Evolutionary conservation across 345 rosid species (phyloP).

Genomic region (Eucalyptus guilfoylei): DNA sequence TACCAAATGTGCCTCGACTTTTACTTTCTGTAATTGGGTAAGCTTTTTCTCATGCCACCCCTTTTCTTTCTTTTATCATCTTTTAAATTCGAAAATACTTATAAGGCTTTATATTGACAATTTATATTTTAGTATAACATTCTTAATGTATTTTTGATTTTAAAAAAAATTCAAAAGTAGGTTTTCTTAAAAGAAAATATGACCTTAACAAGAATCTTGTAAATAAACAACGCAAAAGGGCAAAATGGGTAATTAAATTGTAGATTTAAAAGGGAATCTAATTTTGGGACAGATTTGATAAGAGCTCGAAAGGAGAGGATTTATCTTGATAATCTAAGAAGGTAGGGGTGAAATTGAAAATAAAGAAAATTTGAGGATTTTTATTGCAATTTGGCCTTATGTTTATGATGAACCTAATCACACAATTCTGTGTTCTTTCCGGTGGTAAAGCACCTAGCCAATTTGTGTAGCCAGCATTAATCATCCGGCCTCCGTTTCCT

Average conservation of each 20-base stretch:
- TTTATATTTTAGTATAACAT: background rate
- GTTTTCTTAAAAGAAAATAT: background rate
- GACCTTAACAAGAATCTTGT: background rate
- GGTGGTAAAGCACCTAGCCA: background rate
- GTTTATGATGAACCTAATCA: background rate
- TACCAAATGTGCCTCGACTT: background rate
- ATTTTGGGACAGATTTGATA: background rate
- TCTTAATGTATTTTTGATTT: background rate
- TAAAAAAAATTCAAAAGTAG: background rate
- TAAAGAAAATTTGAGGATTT: background rate
- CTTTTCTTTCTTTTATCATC: background rate
- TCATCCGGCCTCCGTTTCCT: background rate
- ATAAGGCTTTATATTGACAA: background rate
- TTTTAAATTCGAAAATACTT: background rate
- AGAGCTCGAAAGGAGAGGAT: background rate
- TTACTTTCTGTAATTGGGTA: background rate
- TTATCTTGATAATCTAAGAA: background rate
- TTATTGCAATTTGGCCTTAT: background rate
- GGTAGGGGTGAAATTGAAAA: background rate
- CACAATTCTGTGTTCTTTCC: background rate
- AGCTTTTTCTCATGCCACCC: background rate
- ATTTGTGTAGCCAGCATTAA: background rate
- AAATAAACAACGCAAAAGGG: background rate
- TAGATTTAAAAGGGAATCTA: background rate
- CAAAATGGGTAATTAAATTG: background rate